A percentile compares a stretch with the other conserved stretches of the same genome.
These are phyloP conservation scores for Heliamphora pulchella DNA, from an alignment of 179 eudicot genomes.

Conservation along the genomic window DNA sequence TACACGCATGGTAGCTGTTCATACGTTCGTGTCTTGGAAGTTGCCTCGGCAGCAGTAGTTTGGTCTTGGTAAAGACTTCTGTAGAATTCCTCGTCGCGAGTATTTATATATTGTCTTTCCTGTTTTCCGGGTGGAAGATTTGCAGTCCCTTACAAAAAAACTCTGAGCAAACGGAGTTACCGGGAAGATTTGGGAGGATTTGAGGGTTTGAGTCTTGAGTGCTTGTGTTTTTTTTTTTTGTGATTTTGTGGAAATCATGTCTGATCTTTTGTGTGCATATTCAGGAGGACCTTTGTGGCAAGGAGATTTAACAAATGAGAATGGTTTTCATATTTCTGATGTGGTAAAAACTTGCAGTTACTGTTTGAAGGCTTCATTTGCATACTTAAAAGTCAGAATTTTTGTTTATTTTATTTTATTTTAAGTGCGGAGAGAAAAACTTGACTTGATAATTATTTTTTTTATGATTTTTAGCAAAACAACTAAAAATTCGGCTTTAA, in stretches of 20 bases:
- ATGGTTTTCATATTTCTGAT: no score
- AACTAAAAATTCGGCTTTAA: no score
- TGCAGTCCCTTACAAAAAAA: slow-evolving; percentile 2
- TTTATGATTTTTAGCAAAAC: no score
- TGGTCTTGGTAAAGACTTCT: not conserved
- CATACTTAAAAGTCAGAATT: no score
- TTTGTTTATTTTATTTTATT: no score
- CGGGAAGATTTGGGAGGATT: not conserved
- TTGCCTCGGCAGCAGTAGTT: not conserved
- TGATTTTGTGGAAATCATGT: not conserved
- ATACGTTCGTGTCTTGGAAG: not conserved
- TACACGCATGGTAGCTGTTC: slow-evolving; percentile 37
- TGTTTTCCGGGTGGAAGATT: not conserved
- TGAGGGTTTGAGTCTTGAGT: slow-evolving; percentile 13
- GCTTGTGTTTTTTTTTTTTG: not conserved
- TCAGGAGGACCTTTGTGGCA: not conserved
- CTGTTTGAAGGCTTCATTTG: no score
- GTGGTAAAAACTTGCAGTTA: no score
- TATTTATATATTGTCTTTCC: not conserved
- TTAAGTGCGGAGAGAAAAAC: no score
- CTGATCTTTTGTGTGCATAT: not conserved
- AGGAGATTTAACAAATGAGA: not conserved
- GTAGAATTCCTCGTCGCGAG: not conserved
- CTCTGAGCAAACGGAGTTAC: slow-evolving; percentile 1
- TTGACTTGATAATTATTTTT: no score